Base-by-base conservation (phyloP, 495 filamentous ascomycete genomes). In the Aspergillus steynii region DNA sequence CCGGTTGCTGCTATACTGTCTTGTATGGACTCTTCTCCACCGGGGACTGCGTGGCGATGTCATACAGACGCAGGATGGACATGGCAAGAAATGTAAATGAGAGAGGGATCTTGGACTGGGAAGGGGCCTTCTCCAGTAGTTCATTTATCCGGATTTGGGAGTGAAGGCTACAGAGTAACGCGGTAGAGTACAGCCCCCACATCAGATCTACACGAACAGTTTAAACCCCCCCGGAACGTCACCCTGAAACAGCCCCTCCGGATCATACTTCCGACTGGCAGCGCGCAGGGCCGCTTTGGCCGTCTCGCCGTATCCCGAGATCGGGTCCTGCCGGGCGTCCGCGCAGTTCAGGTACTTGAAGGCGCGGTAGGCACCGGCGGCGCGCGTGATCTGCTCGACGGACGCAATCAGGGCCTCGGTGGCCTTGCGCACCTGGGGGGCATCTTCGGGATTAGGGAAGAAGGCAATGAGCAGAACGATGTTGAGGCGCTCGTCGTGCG, bases 161-260 rank as follows among this genome's bases (percentile, higher is more conserved):
- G 20, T 20, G 20, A 20, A 20, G 20, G 20, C 20, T 20, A 20
- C 20, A 20, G 20, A 20, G 20, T 20, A 20, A 20, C 20, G 20
- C 20, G 20, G 20, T 20, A 20, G 20, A 20, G 20, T 20, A 20
- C 20, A 20, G 20, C 20, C 20, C 20, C 20, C 20, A 20, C 20
- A 20, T 20, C 20, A 20, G 20, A 20, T 20, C 20, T 20, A 20
- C 20, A 20, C 20, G 20, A 20, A 20, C 20, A 20, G 20, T 20
- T 62, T 62, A 50, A 62, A 62, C 6, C 55, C 54, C 3, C 60
- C 54, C 42, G 55, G 60, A 32, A 29, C 12, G 15, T 34, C 48
- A 5, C 5, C 14, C 47, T 61, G 60, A 25, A 62, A 56, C 14
- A 46, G n/a, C 4, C 53, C 53, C 7, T 15, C 26, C 3, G 53